phyloP scores from a whole-genome alignment of 345 rosid genomes.

The Aethionema arabicum region DNA sequence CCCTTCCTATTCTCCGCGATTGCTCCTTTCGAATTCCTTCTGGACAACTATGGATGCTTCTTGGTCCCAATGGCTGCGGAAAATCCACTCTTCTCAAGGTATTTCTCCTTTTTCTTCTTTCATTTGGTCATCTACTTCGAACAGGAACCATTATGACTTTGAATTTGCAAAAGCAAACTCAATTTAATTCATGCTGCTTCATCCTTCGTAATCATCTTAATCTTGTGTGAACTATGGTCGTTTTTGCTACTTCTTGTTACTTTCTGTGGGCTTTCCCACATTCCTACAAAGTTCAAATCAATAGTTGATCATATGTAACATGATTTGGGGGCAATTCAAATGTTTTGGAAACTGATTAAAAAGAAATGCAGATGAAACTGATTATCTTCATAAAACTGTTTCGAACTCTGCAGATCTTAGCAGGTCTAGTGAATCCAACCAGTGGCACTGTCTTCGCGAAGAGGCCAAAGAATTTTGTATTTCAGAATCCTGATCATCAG shows the following conservation, averaged over 20 bases:
- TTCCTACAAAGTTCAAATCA: not conserved
- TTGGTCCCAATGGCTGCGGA: conserved; percentile 97
- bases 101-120: not conserved
- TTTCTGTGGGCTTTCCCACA: not conserved
- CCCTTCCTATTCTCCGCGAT: conserved; percentile 63
- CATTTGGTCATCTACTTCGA: not conserved
- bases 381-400: conserved; percentile 1
- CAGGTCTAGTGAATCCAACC: conserved; percentile 79
- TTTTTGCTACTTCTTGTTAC: not conserved
- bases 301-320: conserved; percentile 3
- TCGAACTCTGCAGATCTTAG: conserved; percentile 61
- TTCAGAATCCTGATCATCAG: conserved; percentile 97
- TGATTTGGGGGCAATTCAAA: conserved; percentile 4
- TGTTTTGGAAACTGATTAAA: conserved; percentile 8
- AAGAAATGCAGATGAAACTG: conserved; percentile 6
- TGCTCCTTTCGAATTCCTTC: conserved; percentile 75
- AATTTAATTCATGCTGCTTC: not conserved
- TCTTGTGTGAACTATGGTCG: conserved; percentile 1
- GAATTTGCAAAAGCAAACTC: not conserved
- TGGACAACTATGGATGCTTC: conserved; percentile 92
- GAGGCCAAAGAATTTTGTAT: conserved; percentile 78
- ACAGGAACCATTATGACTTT: not conserved
- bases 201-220: not conserved
- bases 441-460: conserved; percentile 54
- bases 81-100: conserved; percentile 98